These are phyloP conservation scores for Blastomyces percursus DNA, from an alignment of 2,329 filamentous ascomycete genomes.

Conservation along the genomic window DNA sequence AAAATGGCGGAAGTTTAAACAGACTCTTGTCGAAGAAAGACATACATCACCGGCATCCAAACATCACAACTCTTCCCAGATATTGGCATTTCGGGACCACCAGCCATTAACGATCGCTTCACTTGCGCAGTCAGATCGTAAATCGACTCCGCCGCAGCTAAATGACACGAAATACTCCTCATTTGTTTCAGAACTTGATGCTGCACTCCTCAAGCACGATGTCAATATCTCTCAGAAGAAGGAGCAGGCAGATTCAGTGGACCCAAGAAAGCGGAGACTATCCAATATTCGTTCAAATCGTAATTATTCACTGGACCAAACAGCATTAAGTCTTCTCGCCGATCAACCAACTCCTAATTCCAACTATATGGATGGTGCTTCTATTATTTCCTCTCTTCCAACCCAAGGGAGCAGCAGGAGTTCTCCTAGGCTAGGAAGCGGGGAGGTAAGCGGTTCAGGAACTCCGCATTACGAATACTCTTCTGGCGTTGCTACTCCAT, in stretches of 20 bases:
- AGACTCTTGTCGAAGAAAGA: slow-evolving; percentile 16
- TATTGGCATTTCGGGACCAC: slow-evolving; percentile 26
- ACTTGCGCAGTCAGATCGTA: slow-evolving; percentile 17
- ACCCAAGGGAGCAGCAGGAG: background rate
- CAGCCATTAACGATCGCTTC: slow-evolving; percentile 29
- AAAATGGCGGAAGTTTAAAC: slow-evolving; percentile 61
- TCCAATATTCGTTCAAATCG: background rate
- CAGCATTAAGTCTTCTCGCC: background rate
- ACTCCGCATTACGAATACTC: background rate
- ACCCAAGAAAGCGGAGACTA: background rate
- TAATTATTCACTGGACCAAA: background rate
- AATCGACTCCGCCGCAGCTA: slow-evolving; percentile 12
- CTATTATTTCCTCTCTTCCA: background rate
- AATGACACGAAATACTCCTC: slow-evolving; percentile 22
- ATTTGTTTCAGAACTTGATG: slow-evolving; percentile 26
- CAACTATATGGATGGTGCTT: background rate
- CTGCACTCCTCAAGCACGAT: slow-evolving; percentile 7
- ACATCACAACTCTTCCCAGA: slow-evolving; percentile 2
- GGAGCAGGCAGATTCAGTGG: background rate
- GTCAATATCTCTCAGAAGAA: slow-evolving; percentile 1
- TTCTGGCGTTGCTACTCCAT: background rate
- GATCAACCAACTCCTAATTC: background rate
- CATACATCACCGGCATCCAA: slow-evolving; percentile 16
- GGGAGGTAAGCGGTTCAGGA: background rate
- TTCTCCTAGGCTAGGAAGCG: slow-evolving; percentile 6